Percentiles rank a stretch among this genome's conserved stretches.
These are phyloP conservation scores for Ambispora gerdemannii DNA, from an alignment of 192 early-diverging fungal species.

Conservation along the genomic window DNA sequence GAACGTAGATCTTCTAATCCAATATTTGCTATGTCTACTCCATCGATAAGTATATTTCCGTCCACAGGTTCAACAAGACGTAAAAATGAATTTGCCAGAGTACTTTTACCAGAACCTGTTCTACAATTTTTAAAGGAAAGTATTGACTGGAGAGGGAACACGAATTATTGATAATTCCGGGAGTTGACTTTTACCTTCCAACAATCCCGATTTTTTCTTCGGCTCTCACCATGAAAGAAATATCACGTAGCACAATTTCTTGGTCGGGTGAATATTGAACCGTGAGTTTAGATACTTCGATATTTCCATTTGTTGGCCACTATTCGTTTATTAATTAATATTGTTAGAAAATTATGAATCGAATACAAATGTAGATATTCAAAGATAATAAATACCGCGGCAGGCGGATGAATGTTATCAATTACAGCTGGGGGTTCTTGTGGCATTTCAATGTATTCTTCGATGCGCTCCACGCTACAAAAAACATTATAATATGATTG, in stretches of 20 bases:
- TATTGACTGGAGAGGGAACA: neutral
- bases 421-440: constrained; percentile 70
- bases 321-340: constrained; percentile 27
- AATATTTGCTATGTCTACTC: constrained; percentile 68
- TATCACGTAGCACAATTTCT: constrained; percentile 68
- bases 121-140: constrained; percentile 36
- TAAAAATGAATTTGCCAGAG: constrained; percentile 73
- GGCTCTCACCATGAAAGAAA: constrained; percentile 64
- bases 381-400: constrained; percentile 37
- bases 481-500: too few relatives aligned
- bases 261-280: constrained; percentile 72
- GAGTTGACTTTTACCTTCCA: constrained; percentile 42
- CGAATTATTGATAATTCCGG: neutral
- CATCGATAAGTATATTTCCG: constrained; percentile 76
- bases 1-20: constrained; percentile 78
- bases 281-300: constrained; percentile 67
- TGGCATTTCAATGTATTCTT: constrained; percentile 76
- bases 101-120: constrained; percentile 86
- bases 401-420: constrained; percentile 45
- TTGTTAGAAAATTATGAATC: neutral
- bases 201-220: constrained; percentile 90
- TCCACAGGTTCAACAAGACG: constrained; percentile 69
- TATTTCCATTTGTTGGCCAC: constrained; percentile 74
- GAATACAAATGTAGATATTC: constrained; percentile 1
- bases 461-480: constrained; percentile 79